phyloP scores from a whole-genome alignment of 192 early-diverging fungal genomes.

The Backusella parvicylindrica region DNA sequence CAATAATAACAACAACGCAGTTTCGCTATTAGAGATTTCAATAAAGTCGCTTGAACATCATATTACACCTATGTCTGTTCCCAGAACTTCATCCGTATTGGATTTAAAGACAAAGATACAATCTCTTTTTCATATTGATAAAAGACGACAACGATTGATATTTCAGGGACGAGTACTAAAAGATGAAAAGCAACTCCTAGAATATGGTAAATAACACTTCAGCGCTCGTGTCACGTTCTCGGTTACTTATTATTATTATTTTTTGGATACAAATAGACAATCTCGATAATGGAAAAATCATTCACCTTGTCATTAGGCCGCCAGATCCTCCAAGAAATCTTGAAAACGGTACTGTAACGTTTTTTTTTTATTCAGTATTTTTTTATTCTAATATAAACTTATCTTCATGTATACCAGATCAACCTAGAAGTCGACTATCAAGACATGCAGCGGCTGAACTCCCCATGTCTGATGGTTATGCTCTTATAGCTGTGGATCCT shows the following conservation, averaged over 20 bases:
- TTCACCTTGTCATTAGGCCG: neutral
- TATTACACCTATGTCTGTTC: neutral
- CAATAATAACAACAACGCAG: neutral
- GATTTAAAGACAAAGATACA: neutral
- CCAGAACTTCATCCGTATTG: neutral
- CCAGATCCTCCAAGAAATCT: conserved; percentile 1
- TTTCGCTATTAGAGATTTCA: neutral
- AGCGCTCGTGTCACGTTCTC: neutral
- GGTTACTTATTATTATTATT: neutral
- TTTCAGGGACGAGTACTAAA: neutral
- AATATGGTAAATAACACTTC: neutral
- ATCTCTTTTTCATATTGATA: neutral
- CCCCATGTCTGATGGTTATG: neutral
- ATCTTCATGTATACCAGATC: neutral
- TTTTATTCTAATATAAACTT: neutral
- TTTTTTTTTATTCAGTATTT: too few species aligned
- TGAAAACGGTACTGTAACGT: neutral
- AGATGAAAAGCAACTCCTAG: neutral
- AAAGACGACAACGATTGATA: neutral
- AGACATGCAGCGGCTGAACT: neutral
- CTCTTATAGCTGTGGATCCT: neutral
- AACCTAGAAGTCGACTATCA: neutral
- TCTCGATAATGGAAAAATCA: neutral
- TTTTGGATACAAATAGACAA: neutral
- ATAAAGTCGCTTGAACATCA: neutral